phyloP scores from a whole-genome alignment of 2,329 filamentous ascomycete species.

The Stachybotrys chartarum region DNA sequence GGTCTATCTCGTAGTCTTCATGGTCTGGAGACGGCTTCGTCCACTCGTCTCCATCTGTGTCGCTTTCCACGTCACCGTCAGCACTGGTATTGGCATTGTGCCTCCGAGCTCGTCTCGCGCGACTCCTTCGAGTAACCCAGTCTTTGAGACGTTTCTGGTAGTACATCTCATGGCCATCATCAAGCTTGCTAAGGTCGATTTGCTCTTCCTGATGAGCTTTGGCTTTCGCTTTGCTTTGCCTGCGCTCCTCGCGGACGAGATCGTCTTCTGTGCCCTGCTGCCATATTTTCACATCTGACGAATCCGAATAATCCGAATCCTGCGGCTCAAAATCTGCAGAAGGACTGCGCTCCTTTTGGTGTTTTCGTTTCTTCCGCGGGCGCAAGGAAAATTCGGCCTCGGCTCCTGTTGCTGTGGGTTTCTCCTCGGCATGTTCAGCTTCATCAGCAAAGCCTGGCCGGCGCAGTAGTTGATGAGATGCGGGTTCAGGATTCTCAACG shows the following conservation, averaged over 20 bases:
- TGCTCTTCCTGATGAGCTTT: conserved; percentile 27
- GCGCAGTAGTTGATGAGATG: conserved; percentile 67
- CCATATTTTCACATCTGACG: conserved; percentile 26
- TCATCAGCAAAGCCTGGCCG: conserved; percentile 59
- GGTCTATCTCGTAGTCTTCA: conserved; percentile 67
- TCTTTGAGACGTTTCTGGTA: conserved; percentile 69
- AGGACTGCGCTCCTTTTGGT: conserved; percentile 27
- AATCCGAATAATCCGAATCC: conserved; percentile 21
- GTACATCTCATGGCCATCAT: conserved; percentile 81
- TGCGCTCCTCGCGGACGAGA: conserved; percentile 26
- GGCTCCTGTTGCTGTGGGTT: conserved; percentile 16
- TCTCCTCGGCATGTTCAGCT: conserved; percentile 7
- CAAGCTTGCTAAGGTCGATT: conserved; percentile 53
- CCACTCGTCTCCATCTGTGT: conserved; percentile 57
- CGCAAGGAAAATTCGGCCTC: conserved; percentile 51
- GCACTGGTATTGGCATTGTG: conserved; percentile 25
- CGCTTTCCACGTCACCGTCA: conserved; percentile 32
- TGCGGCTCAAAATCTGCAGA: conserved; percentile 40
- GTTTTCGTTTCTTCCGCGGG: conserved; percentile 48
- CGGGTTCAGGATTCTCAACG: conserved; percentile 37
- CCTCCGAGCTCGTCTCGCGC: conserved; percentile 31
- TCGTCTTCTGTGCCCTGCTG: conserved; percentile 32
- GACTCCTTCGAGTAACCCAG: conserved; percentile 57
- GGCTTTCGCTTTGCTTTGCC: conserved; percentile 35
- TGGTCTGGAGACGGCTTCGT: conserved; percentile 79